A percentile compares a stretch with the other conserved stretches of the same genome.
These are phyloP conservation scores for Jatropha multifida DNA, from an alignment of 441 rosid species.

Conservation along the genomic window DNA sequence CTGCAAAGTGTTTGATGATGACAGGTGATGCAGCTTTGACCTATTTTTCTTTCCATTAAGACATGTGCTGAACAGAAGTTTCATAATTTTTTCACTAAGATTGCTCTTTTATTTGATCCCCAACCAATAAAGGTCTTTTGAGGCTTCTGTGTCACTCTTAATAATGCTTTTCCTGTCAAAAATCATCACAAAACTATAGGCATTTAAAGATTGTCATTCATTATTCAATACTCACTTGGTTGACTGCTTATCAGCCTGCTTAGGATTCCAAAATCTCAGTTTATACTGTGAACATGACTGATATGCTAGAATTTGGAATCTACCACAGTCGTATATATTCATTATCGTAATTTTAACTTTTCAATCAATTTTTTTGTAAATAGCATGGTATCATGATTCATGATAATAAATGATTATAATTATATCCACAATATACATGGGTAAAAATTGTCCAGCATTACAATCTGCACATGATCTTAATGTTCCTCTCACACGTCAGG, in stretches of 20 bases:
- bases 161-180: background rate
- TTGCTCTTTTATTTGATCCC: background rate
- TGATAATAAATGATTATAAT: background rate
- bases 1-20: slow-evolving; percentile 72
- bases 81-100: background rate
- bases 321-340: background rate
- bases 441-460: background rate
- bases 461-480: background rate
- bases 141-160: background rate
- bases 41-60: slow-evolving; percentile 5
- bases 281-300: background rate
- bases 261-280: background rate
- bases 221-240: background rate
- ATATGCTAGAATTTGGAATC: background rate
- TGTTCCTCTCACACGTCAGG: background rate
- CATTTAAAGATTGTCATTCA: background rate
- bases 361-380: background rate
- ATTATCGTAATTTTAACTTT: background rate
- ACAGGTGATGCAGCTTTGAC: slow-evolving; percentile 43
- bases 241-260: background rate
- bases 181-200: background rate
- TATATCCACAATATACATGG: background rate
- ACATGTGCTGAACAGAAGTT: background rate
- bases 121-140: background rate
- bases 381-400: background rate